phyloP scores from a whole-genome alignment of 1,284 basidiomycete species.

The Marasmius fiardii region DNA sequence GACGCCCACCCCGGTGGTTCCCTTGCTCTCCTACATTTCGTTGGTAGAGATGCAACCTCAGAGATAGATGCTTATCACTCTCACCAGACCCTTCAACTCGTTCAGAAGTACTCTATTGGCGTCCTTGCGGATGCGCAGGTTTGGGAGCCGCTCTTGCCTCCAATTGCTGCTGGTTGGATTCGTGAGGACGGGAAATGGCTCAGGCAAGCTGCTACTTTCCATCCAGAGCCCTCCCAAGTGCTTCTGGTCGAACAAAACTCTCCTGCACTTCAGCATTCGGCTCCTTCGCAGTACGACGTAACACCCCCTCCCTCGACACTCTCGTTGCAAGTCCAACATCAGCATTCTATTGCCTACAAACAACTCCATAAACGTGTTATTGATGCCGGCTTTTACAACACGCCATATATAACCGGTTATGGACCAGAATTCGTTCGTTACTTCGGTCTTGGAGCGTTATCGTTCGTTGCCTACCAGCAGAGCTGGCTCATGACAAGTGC shows the following conservation, averaged over 20 bases:
- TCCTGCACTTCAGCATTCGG: constrained; percentile 18
- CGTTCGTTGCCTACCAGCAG: constrained; percentile 62
- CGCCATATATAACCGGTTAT: constrained; percentile 85
- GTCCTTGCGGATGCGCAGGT: constrained; percentile 58
- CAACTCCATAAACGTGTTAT: constrained; percentile 74
- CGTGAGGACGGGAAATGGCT: constrained; percentile 52
- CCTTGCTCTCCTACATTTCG: constrained; percentile 91
- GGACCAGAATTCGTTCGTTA: constrained; percentile 86
- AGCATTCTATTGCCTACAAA: constrained; percentile 80
- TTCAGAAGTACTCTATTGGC: constrained; percentile 76
- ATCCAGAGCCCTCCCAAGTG: constrained; percentile 50
- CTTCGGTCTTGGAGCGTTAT: constrained; percentile 53
- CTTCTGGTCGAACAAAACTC: constrained; percentile 51
- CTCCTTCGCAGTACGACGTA: constrained; percentile 50
- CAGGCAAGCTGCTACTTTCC: constrained; percentile 54
- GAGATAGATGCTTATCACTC: constrained; percentile 94
- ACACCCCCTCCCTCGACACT: constrained; percentile 50
- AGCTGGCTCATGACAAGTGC: constrained; percentile 73
- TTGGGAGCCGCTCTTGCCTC: constrained; percentile 87
- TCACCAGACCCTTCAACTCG: constrained; percentile 58
- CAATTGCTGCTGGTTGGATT: constrained; percentile 84
- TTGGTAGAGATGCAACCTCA: constrained; percentile 92
- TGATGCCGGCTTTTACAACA: constrained; percentile 83
- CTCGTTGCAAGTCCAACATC: constrained; percentile 61
- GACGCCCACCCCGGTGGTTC: constrained; percentile 86